These are phyloP conservation scores for Fusarium irregulare DNA, from an alignment of 2,329 filamentous ascomycete species.

Conservation along the genomic window DNA sequence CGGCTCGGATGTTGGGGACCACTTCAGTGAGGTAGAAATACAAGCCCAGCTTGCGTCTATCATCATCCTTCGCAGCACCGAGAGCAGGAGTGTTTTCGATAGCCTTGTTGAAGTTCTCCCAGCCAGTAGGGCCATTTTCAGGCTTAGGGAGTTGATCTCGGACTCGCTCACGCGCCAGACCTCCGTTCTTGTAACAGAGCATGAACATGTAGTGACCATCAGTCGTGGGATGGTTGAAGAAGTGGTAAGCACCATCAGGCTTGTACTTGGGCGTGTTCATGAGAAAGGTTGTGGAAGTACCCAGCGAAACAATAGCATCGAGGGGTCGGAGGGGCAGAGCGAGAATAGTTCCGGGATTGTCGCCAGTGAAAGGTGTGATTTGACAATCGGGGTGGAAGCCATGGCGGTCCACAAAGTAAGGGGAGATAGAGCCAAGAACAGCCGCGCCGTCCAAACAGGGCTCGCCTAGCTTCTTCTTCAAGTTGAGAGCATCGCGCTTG, in stretches of 20 bases:
- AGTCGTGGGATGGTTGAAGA: conserved; percentile 97
- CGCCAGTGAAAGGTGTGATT: conserved; percentile 89
- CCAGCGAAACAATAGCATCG: conserved; percentile 94
- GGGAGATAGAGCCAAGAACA: conserved; percentile 78
- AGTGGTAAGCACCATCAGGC: conserved; percentile 91
- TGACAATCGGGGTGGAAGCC: conserved; percentile 80
- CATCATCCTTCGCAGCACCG: conserved; percentile 62
- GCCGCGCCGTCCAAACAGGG: conserved; percentile 84
- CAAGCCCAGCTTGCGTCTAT: conserved; percentile 85
- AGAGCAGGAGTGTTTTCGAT: conserved; percentile 77
- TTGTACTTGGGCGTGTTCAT: conserved; percentile 96
- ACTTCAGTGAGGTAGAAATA: conserved; percentile 97
- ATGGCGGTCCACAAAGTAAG: conserved; percentile 83
- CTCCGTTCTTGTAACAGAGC: conserved; percentile 99
- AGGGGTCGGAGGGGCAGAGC: conserved; percentile 86
- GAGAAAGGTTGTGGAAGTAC: conserved; percentile 95
- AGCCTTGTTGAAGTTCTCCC: conserved; percentile 83
- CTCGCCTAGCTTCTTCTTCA: conserved; percentile 82
- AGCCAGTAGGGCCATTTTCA: conserved; percentile 63
- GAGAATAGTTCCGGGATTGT: conserved; percentile 96
- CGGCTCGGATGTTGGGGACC: conserved; percentile 87
- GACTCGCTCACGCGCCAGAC: conserved; percentile 88
- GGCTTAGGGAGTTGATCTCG: conserved; percentile 79
- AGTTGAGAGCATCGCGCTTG: conserved; percentile 67
- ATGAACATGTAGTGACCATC: conserved; percentile 98